Evolutionary conservation across 73 alveolate genomes (phyloP).

Genomic region (Paramecium pentaurelia): DNA sequence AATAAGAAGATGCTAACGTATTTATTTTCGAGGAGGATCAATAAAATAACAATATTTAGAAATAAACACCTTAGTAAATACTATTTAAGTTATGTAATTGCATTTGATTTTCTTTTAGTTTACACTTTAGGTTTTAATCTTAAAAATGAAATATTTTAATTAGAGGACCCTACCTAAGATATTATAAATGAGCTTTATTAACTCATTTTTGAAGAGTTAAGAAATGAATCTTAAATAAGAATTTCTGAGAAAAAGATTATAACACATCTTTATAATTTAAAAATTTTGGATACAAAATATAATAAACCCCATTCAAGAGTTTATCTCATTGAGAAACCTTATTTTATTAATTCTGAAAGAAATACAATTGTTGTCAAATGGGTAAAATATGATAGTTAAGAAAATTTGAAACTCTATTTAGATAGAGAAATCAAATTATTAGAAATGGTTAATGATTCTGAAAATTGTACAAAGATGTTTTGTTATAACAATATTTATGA

Average conservation of each 20-base stretch:
- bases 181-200: background rate
- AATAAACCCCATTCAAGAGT: background rate
- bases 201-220: background rate
- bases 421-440: background rate
- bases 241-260: background rate
- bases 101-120: background rate
- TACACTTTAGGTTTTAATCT: background rate
- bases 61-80: background rate
- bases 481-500: background rate
- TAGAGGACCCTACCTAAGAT: background rate
- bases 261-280: background rate
- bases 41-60: background rate
- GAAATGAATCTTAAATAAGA: background rate
- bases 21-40: background rate
- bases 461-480: background rate
- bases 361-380: background rate
- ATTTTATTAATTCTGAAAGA: background rate
- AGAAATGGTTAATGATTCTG: background rate
- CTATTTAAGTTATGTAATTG: background rate
- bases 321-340: background rate
- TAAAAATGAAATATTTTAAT: background rate
- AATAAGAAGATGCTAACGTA: background rate
- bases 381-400: background rate
- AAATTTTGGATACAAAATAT: background rate
- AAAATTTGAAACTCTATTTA: background rate